Evolutionary conservation across 2,329 filamentous ascomycete species (phyloP).

Genomic region (Hymenoscyphus fructigenus): DNA sequence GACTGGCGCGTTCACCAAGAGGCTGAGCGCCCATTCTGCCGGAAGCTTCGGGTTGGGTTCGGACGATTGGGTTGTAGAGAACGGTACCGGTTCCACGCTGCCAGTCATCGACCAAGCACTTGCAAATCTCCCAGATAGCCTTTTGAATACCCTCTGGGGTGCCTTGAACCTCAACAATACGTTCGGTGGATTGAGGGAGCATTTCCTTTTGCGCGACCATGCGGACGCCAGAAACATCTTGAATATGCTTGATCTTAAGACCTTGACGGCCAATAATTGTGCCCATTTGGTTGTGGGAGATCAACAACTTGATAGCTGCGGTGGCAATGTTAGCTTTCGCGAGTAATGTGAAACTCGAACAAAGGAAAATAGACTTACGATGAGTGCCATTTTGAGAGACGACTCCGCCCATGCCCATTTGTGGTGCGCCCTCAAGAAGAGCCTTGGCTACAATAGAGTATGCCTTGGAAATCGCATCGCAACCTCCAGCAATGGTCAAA

Average conservation of each 20-base stretch:
- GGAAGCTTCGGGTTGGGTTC: slow-evolving; percentile 67
- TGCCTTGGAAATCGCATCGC: slow-evolving; percentile 85
- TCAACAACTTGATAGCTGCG: slow-evolving; percentile 90
- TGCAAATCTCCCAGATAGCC: slow-evolving; percentile 97
- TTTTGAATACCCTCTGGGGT: slow-evolving; percentile 93
- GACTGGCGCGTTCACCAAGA: slow-evolving; percentile 38
- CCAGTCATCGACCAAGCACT: slow-evolving; percentile 97
- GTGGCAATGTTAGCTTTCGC: slow-evolving; percentile 8
- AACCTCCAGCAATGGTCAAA: slow-evolving; percentile 87
- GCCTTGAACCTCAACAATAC: slow-evolving; percentile 95
- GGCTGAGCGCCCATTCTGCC: slow-evolving; percentile 40
- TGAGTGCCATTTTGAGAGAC: slow-evolving; percentile 88
- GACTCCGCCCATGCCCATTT: slow-evolving; percentile 94
- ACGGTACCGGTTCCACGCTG: slow-evolving; percentile 96
- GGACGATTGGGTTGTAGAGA: slow-evolving; percentile 93
- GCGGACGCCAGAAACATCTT: slow-evolving; percentile 92
- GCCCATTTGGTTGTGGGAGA: slow-evolving; percentile 99
- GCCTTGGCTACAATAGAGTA: slow-evolving; percentile 92
- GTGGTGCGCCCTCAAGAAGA: slow-evolving; percentile 86
- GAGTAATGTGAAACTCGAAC: background rate
- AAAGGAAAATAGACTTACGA: slow-evolving; percentile 60
- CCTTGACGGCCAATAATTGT: slow-evolving; percentile 97
- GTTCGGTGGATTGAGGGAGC: slow-evolving; percentile 97
- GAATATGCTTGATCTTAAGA: slow-evolving; percentile 99
- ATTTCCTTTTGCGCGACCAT: slow-evolving; percentile 99